A percentile compares a stretch with the other conserved stretches of the same genome.
Evolutionary conservation across 2,329 filamentous ascomycete genomes (phyloP).

Genomic region (Periglandula ipomoeae): DNA sequence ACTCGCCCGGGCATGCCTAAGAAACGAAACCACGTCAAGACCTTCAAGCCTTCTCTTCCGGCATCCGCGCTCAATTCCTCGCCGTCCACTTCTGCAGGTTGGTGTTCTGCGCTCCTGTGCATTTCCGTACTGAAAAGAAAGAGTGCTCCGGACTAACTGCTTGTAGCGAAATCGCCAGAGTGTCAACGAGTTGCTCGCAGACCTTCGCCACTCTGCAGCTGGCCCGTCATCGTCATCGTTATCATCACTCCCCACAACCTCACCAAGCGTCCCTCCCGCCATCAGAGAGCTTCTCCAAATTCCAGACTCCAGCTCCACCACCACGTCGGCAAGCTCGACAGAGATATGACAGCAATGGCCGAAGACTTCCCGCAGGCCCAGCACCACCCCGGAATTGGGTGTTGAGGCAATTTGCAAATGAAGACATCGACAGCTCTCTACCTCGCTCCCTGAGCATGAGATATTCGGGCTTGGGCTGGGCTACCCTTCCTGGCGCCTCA

Average conservation of each 20-base stretch:
- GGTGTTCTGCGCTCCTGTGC: neutral
- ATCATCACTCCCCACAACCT: slow-evolving; percentile 20
- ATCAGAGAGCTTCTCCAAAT: slow-evolving; percentile 51
- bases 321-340: slow-evolving; percentile 35
- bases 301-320: slow-evolving; percentile 43
- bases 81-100: slow-evolving; percentile 11
- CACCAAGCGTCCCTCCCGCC: slow-evolving; percentile 49
- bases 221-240: slow-evolving; percentile 19
- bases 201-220: slow-evolving; percentile 39
- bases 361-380: slow-evolving; percentile 47
- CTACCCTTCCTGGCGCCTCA: slow-evolving; percentile 35
- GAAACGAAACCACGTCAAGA: slow-evolving; percentile 47
- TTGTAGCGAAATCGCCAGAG: slow-evolving; percentile 24
- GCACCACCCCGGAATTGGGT: slow-evolving; percentile 51
- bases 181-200: slow-evolving; percentile 53
- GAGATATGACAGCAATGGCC: slow-evolving; percentile 36
- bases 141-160: neutral
- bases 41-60: slow-evolving; percentile 50
- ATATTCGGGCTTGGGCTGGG: slow-evolving; percentile 11
- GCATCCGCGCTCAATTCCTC: slow-evolving; percentile 30
- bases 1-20: slow-evolving; percentile 46
- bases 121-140: neutral
- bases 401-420: slow-evolving; percentile 16
- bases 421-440: slow-evolving; percentile 8
- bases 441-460: slow-evolving; percentile 15